Percentiles rank a stretch among this genome's conserved stretches.
These are phyloP conservation scores for Pseudognaphalium luteoalbum DNA, from an alignment of 129 eudicot species.

Conservation along the genomic window DNA sequence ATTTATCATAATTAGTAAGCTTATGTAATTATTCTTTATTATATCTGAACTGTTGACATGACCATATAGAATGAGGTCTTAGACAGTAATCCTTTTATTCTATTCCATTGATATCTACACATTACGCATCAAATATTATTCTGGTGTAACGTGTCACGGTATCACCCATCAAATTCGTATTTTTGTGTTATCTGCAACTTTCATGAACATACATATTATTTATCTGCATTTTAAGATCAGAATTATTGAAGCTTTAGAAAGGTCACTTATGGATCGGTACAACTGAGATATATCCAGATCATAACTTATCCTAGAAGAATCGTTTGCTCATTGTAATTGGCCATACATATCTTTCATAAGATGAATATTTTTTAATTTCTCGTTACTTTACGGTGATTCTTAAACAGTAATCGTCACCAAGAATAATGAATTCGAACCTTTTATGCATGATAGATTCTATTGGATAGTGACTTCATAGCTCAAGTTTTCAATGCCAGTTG, in stretches of 20 bases:
- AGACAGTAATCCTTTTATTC: not conserved
- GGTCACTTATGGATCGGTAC: slow-evolving; percentile 28
- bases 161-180: not conserved
- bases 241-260: not conserved
- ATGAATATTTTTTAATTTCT: slow-evolving; percentile 29
- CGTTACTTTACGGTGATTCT: slow-evolving; percentile 31
- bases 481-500: slow-evolving; percentile 19
- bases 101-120: slow-evolving; percentile 10
- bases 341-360: slow-evolving; percentile 20
- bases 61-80: slow-evolving; percentile 17
- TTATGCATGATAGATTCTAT: slow-evolving; percentile 32
- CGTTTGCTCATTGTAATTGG: slow-evolving; percentile 28
- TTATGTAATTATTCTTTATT: slow-evolving; percentile 21
- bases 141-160: not conserved
- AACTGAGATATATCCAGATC: slow-evolving; percentile 19
- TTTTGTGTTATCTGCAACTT: too few species aligned
- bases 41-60: slow-evolving; percentile 11
- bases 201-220: not conserved
- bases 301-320: slow-evolving; percentile 29
- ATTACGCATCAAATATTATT: not conserved
- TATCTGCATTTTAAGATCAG: not conserved
- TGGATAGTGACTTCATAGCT: slow-evolving; percentile 32
- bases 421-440: slow-evolving; percentile 25
- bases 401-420: slow-evolving; percentile 30
- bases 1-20: slow-evolving; percentile 15